These are phyloP conservation scores for Coemansia sp. DNA, from an alignment of 192 early-diverging fungal genomes.

Conservation along the genomic window DNA sequence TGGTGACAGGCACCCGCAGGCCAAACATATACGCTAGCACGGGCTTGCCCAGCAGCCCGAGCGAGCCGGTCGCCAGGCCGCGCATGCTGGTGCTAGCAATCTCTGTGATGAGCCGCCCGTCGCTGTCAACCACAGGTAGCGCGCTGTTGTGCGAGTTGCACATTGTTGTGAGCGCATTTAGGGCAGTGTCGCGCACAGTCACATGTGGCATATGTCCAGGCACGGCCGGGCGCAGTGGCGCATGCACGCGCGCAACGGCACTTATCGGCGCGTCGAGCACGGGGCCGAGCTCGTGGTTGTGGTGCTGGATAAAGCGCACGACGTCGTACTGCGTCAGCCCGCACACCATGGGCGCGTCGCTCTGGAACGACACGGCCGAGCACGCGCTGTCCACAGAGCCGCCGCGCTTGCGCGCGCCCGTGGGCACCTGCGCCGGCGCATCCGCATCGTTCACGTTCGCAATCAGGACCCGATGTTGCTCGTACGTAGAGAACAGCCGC, in stretches of 20 bases:
- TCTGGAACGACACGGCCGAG: conserved; percentile 6
- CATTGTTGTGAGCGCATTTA: conserved; percentile 27
- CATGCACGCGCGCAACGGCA: background rate
- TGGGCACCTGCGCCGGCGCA: conserved; percentile 19
- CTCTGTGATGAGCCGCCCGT: conserved; percentile 42
- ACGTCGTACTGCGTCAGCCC: conserved; percentile 53
- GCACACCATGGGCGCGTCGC: conserved; percentile 6
- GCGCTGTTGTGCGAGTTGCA: conserved; percentile 38
- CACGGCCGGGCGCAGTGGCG: conserved; percentile 12
- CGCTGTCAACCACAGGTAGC: conserved; percentile 44
- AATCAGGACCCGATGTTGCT: conserved; percentile 44
- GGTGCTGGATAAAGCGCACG: conserved; percentile 48
- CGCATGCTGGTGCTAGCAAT: conserved; percentile 38
- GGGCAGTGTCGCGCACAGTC: conserved; percentile 40
- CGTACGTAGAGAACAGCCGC: conserved; percentile 27
- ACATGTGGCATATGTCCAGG: conserved; percentile 16
- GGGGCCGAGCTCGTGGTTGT: conserved; percentile 47
- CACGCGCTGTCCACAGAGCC: conserved; percentile 30
- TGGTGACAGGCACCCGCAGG: conserved; percentile 12
- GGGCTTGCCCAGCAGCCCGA: conserved; percentile 43
- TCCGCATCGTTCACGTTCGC: background rate
- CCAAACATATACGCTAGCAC: conserved; percentile 50
- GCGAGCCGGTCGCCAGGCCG: conserved; percentile 12
- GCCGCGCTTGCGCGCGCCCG: conserved; percentile 16
- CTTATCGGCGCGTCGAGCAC: conserved; percentile 3